Conservation (phyloP, 2,329 filamentous ascomycete species). For the Colletotrichum cereale region DNA sequence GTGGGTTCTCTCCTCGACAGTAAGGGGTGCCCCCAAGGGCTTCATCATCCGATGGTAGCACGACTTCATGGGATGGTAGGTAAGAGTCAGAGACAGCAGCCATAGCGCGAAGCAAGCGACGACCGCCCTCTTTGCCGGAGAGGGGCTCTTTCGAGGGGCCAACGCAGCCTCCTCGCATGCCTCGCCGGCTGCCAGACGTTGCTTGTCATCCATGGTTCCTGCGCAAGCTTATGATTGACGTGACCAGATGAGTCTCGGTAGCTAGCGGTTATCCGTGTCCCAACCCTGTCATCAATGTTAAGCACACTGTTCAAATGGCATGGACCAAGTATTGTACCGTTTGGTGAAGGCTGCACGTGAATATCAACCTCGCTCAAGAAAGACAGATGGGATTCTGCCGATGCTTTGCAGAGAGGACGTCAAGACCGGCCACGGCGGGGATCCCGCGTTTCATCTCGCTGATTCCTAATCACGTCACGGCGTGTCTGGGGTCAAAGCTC, state of each 20-base stretch:
- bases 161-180: slow-evolving; percentile 10
- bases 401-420: background rate
- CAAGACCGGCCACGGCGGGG: background rate
- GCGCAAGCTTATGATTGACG: background rate
- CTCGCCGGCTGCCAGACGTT: slow-evolving; percentile 7
- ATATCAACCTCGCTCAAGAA: background rate
- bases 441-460: background rate
- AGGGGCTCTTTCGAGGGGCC: slow-evolving; percentile 10
- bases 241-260: background rate
- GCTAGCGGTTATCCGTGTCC: background rate
- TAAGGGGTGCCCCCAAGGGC: slow-evolving; percentile 45
- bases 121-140: slow-evolving; percentile 26
- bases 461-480: slow-evolving; percentile 27
- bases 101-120: slow-evolving; percentile 40
- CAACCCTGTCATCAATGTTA: too few relatives aligned
- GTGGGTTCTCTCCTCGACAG: slow-evolving; percentile 60
- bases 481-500: slow-evolving; percentile 33
- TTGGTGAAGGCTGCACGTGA: background rate
- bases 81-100: slow-evolving; percentile 23
- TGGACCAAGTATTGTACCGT: background rate
- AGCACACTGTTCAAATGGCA: background rate
- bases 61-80: slow-evolving; percentile 26
- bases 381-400: background rate
- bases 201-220: slow-evolving; percentile 25
- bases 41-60: slow-evolving; percentile 34